A percentile compares a stretch with the other conserved stretches of the same genome.
Evolutionary conservation across 495 filamentous ascomycete species (phyloP).

Genomic region (Acidiella bohemica): DNA sequence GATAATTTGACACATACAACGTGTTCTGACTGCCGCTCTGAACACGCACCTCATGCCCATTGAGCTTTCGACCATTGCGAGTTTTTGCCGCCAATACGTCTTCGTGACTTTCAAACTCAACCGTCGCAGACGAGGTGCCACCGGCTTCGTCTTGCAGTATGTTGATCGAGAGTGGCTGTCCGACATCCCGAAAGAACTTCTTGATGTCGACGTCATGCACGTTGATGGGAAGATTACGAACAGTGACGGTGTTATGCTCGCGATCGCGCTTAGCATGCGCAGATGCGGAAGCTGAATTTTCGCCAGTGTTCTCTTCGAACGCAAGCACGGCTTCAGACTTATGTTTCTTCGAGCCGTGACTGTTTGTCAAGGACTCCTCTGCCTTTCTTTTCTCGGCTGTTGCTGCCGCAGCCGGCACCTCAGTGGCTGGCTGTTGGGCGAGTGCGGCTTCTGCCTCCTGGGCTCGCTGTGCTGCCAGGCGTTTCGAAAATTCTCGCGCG

Average conservation of each 20-base stretch:
- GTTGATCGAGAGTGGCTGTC: conserved; percentile 63
- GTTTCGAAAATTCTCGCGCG: conserved; percentile 37
- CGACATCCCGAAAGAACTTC: conserved; percentile 83
- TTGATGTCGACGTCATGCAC: conserved; percentile 59
- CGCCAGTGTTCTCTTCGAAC: conserved; percentile 19
- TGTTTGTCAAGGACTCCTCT: conserved; percentile 29
- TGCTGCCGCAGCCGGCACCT: neutral
- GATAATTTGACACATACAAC: conserved; percentile 83
- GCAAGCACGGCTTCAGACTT: conserved; percentile 40
- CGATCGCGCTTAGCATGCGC: conserved; percentile 59
- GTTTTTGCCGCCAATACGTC: conserved; percentile 71
- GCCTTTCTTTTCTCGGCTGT: conserved; percentile 23
- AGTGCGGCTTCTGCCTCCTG: conserved; percentile 43
- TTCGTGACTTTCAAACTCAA: conserved; percentile 73
- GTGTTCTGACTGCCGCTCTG: conserved; percentile 59
- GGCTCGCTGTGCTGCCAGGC: conserved; percentile 50
- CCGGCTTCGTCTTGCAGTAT: conserved; percentile 44
- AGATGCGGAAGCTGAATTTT: conserved; percentile 25
- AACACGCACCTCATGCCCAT: conserved; percentile 56
- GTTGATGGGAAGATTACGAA: conserved; percentile 56
- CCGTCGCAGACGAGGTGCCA: conserved; percentile 51
- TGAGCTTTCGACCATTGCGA: conserved; percentile 61
- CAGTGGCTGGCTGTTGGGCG: conserved; percentile 27
- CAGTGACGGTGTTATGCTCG: conserved; percentile 74
- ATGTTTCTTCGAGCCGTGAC: conserved; percentile 42